Evolutionary conservation across 768 basidiomycete species (phyloP).

Genomic region (Rhodotorula diobovata): DNA sequence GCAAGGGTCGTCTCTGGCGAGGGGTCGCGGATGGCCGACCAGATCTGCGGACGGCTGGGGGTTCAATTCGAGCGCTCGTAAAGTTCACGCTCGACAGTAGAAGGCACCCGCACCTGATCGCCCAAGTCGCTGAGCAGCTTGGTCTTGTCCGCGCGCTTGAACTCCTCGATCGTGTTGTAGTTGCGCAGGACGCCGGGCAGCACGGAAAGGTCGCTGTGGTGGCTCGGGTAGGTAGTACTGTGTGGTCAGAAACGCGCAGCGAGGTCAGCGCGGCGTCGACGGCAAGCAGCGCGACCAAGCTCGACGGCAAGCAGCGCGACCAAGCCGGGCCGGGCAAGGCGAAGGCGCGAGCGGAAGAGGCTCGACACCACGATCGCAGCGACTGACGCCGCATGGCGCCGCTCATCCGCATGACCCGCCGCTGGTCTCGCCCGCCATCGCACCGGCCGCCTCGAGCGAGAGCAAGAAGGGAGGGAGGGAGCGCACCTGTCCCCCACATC

Average conservation of each 20-base stretch:
- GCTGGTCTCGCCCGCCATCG: no score
- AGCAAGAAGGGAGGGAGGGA: neutral
- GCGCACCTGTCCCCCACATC: slow-evolving; percentile 2
- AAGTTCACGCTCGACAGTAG: neutral
- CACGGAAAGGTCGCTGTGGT: slow-evolving; percentile 44
- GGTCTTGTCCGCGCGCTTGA: slow-evolving; percentile 82
- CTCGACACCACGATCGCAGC: no score
- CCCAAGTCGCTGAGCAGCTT: slow-evolving; percentile 72
- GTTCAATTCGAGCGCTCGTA: slow-evolving; percentile 1
- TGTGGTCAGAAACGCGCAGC: no score
- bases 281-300: no score
- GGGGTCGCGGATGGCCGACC: slow-evolving; percentile 46
- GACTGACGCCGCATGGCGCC: no score
- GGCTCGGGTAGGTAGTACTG: neutral
- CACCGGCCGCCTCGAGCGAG: neutral
- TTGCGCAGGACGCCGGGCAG: slow-evolving; percentile 76
- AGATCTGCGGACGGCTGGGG: slow-evolving; percentile 53
- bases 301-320: no score
- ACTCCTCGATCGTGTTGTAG: slow-evolving; percentile 95
- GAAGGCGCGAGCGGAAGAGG: no score
- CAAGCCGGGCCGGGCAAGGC: no score
- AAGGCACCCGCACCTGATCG: slow-evolving; percentile 55
- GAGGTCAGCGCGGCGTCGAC: no score
- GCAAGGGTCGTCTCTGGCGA: slow-evolving; percentile 47
- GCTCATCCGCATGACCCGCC: no score